Evolutionary conservation across 495 filamentous ascomycete genomes (phyloP).

Genomic region (Articulospora tetracladia): DNA sequence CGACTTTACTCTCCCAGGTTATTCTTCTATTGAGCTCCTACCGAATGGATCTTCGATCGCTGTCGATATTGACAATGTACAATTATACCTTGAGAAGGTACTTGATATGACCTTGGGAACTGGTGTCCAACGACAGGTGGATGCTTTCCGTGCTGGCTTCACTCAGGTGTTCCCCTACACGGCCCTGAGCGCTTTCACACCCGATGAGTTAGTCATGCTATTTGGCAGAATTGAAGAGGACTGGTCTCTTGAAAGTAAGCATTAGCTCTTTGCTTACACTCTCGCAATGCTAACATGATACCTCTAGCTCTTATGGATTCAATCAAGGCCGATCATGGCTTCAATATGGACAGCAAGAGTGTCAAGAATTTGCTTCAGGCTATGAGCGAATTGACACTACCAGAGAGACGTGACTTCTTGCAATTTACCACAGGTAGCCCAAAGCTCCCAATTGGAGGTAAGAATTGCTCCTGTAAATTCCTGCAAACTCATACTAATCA

Average conservation of each 20-base stretch:
- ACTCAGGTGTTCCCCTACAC: constrained; percentile 96
- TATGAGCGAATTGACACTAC: constrained; percentile 80
- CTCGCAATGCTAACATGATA: constrained; percentile 7
- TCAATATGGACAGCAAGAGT: constrained; percentile 98
- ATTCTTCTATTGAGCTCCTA: constrained; percentile 82
- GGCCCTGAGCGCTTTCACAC: constrained; percentile 90
- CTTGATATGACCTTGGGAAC: constrained; percentile 86
- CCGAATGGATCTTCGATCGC: constrained; percentile 65
- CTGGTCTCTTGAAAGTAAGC: constrained; percentile 94
- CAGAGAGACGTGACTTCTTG: constrained; percentile 87
- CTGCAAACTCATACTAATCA: constrained; percentile 10
- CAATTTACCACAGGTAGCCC: constrained; percentile 99
- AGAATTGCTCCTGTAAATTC: constrained; percentile 25
- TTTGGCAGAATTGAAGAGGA: constrained; percentile 95
- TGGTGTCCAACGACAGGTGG: constrained; percentile 84
- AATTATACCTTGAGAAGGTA: constrained; percentile 80
- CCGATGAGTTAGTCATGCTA: constrained; percentile 92
- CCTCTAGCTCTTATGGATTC: constrained; percentile 85
- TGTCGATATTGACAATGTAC: constrained; percentile 88
- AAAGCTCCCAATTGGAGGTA: constrained; percentile 97
- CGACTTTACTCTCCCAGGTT: constrained; percentile 93
- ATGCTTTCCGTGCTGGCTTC: constrained; percentile 89
- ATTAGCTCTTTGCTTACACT: constrained; percentile 17
- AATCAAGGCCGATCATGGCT: constrained; percentile 99
- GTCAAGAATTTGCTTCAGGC: constrained; percentile 90